A percentile compares a stretch with the other conserved stretches of the same genome.
phyloP scores from a whole-genome alignment of 163 green algal genomes.

The Coccomyxa subellipsoidea region DNA sequence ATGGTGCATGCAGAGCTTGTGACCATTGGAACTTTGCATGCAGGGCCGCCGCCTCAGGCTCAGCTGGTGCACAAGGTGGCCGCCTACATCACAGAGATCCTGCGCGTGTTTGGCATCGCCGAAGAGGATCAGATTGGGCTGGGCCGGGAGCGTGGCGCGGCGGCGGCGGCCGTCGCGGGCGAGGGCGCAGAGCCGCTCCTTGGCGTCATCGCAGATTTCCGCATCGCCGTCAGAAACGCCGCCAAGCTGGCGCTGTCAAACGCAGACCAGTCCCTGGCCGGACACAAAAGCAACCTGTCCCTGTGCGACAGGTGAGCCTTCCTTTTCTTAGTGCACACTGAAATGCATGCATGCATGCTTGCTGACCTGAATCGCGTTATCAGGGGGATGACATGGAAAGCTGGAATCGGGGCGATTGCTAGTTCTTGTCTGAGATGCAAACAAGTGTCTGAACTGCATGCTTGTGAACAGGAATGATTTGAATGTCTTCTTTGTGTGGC shows the following conservation, averaged over 20 bases:
- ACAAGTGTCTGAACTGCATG: too few relatives aligned
- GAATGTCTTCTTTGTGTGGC: background rate
- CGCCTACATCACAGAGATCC: conserved; percentile 76
- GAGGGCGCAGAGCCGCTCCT: background rate
- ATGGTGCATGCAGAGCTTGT: background rate
- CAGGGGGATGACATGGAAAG: too few relatives aligned
- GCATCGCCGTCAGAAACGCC: background rate
- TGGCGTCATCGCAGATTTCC: background rate
- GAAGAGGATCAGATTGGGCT: conserved; percentile 36
- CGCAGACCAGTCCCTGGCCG: background rate
- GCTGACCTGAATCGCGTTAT: too few relatives aligned
- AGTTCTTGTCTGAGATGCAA: too few relatives aligned
- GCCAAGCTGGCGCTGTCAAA: background rate
- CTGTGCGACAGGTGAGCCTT: background rate
- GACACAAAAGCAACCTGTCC: background rate
- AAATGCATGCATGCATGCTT: background rate
- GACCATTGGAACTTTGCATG: too few relatives aligned
- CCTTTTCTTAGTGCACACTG: background rate
- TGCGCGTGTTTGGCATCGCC: conserved; percentile 80
- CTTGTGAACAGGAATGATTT: too few relatives aligned
- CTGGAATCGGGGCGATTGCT: too few relatives aligned
- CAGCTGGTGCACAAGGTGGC: conserved; percentile 73
- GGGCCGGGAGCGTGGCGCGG: conserved; percentile 10
- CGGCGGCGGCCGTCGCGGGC: background rate
- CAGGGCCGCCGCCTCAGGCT: conserved; percentile 44